Percentiles rank a stretch among this genome's conserved stretches.
Evolutionary conservation across 768 basidiomycete species (phyloP).

Genomic region (Russula foetens): DNA sequence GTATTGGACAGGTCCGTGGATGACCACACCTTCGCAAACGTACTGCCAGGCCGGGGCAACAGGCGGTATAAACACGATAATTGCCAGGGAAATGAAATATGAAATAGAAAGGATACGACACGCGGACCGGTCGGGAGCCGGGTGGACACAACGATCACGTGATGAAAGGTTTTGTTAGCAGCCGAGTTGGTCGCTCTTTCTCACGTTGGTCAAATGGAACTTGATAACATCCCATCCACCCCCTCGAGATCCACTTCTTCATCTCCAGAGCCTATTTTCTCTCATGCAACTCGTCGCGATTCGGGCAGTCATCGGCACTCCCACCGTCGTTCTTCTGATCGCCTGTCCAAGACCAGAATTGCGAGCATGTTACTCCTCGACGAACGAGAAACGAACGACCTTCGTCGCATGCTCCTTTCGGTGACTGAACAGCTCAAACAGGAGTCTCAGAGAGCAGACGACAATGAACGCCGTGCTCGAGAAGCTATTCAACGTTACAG

Average conservation of each 20-base stretch:
- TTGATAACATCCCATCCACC: constrained; percentile 11
- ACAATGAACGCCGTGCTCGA: constrained; percentile 29
- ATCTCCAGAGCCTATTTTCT: constrained; percentile 5
- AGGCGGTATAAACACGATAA: too few species aligned
- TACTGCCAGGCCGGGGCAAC: too few species aligned
- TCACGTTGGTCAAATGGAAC: background rate
- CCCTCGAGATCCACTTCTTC: constrained; percentile 9
- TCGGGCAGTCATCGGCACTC: background rate
- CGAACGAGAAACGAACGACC: constrained; percentile 34
- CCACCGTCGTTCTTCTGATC: constrained; percentile 13
- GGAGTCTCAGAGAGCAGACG: constrained; percentile 31
- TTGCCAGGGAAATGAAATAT: too few species aligned
- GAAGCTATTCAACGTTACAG: constrained; percentile 26
- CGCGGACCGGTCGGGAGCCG: too few species aligned
- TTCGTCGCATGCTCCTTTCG: constrained; percentile 31
- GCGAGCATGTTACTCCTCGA: constrained; percentile 30
- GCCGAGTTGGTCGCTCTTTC: background rate
- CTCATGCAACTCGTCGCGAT: constrained; percentile 10
- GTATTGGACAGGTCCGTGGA: too few species aligned
- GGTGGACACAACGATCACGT: constrained; percentile 6
- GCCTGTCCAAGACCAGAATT: constrained; percentile 12
- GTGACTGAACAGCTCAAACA: constrained; percentile 33
- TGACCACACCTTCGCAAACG: too few species aligned
- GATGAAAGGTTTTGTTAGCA: background rate
- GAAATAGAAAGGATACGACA: too few species aligned